Conservation (phyloP, 1,284 basidiomycete genomes). For the Ustilago xerochloae region DNA sequence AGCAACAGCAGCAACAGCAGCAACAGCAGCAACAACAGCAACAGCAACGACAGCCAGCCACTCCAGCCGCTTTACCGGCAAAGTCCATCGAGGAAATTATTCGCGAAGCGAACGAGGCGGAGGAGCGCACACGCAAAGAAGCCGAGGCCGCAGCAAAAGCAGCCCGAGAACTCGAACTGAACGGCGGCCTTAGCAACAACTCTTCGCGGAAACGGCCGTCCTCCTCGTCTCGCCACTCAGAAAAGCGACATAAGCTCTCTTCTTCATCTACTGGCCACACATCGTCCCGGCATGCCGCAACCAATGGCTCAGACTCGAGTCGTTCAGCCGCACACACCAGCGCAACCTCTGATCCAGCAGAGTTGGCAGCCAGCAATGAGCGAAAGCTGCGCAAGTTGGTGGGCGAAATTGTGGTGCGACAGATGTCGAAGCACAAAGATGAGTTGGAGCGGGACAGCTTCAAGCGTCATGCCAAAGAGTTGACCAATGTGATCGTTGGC, state of each 20-base stretch:
- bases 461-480: slow-evolving; percentile 94
- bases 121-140: slow-evolving; percentile 48
- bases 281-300: slow-evolving; percentile 1
- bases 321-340: slow-evolving; percentile 4
- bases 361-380: slow-evolving; percentile 34
- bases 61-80: slow-evolving; percentile 20
- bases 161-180: slow-evolving; percentile 32
- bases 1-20: slow-evolving; percentile 1
- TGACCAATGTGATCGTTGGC: slow-evolving; percentile 82
- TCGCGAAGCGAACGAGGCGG: slow-evolving; percentile 61
- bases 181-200: slow-evolving; percentile 6
- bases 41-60: not conserved
- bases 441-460: slow-evolving; percentile 85
- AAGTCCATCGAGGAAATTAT: slow-evolving; percentile 66
- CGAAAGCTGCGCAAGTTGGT: slow-evolving; percentile 79
- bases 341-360: slow-evolving; percentile 3
- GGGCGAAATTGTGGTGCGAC: slow-evolving; percentile 87
- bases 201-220: slow-evolving; percentile 38
- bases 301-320: slow-evolving; percentile 13
- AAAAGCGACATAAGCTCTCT: slow-evolving; percentile 44
- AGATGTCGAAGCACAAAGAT: slow-evolving; percentile 87
- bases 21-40: slow-evolving; percentile 12
- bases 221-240: slow-evolving; percentile 29
- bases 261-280: slow-evolving; percentile 12
- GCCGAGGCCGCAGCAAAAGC: slow-evolving; percentile 43